These are phyloP conservation scores for Neofusicoccum sp. DNA, from an alignment of 2,329 filamentous ascomycete species.

Conservation along the genomic window DNA sequence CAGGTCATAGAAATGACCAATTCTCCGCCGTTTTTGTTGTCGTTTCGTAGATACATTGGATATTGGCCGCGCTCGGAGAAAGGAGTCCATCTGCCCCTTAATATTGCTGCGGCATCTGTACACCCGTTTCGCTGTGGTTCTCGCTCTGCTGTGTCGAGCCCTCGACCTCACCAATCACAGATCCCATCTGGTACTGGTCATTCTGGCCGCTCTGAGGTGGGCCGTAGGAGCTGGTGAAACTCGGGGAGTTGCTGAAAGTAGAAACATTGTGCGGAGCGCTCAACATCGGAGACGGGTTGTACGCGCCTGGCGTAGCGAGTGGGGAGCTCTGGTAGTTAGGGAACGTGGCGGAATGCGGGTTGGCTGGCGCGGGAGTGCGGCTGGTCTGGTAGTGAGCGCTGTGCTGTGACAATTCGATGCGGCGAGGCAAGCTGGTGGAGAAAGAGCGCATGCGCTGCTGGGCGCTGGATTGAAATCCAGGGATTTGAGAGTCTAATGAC, in stretches of 20 bases:
- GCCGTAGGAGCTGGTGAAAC: conserved; percentile 28
- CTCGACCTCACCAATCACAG: conserved; percentile 38
- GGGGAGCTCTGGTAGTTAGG: conserved; percentile 41
- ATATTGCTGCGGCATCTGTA: conserved; percentile 25
- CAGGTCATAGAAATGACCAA: neutral
- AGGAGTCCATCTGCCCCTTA: conserved; percentile 19
- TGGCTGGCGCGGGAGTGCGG: conserved; percentile 23
- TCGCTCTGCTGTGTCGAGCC: conserved; percentile 34
- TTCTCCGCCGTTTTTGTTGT: neutral
- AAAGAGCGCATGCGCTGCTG: conserved; percentile 41
- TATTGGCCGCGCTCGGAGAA: neutral
- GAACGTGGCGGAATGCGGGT: conserved; percentile 41
- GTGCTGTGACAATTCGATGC: conserved; percentile 39
- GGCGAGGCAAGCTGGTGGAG: conserved; percentile 37
- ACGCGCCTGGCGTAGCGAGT: conserved; percentile 37
- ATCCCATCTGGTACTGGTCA: conserved; percentile 36
- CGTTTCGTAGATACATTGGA: neutral
- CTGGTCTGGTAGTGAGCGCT: conserved; percentile 33
- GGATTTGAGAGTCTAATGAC: conserved; percentile 36
- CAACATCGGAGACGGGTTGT: conserved; percentile 25
- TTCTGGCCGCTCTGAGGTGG: conserved; percentile 26
- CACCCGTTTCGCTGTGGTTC: neutral
- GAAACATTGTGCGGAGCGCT: conserved; percentile 42
- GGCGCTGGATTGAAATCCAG: conserved; percentile 39
- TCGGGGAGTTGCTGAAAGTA: conserved; percentile 37